These are phyloP conservation scores for Nemania sp. DNA, from an alignment of 2,329 filamentous ascomycete species.

Conservation along the genomic window DNA sequence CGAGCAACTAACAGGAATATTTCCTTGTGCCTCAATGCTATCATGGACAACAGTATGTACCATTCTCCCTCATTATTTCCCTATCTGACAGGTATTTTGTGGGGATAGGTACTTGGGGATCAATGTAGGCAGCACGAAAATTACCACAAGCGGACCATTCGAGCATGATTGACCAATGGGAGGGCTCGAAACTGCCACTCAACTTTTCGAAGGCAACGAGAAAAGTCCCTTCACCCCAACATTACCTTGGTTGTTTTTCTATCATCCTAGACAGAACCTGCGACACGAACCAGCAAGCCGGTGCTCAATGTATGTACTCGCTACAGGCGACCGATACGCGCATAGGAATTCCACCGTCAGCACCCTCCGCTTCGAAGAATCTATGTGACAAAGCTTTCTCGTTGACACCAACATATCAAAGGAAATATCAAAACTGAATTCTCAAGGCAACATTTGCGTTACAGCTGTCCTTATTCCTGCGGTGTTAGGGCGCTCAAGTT, in stretches of 20 bases:
- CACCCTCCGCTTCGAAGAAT: background rate
- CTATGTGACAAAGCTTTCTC: background rate
- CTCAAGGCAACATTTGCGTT: too few species aligned
- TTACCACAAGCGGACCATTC: conserved; percentile 29
- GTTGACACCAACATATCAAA: too few species aligned
- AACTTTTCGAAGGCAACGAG: conserved; percentile 6
- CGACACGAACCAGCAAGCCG: background rate
- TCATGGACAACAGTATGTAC: background rate
- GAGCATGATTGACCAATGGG: conserved; percentile 22
- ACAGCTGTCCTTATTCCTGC: too few species aligned
- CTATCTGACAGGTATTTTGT: conserved; percentile 16
- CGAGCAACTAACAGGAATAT: background rate
- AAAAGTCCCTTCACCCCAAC: conserved; percentile 23
- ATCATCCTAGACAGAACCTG: too few species aligned
- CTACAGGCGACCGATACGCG: too few species aligned
- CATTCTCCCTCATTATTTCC: too few species aligned
- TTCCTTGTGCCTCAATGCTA: too few species aligned
- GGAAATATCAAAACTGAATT: too few species aligned
- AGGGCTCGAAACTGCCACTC: conserved; percentile 4
- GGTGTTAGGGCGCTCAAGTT: too few species aligned
- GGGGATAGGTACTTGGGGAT: conserved; percentile 25
- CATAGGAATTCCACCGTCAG: conserved; percentile 1
- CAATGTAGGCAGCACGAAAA: conserved; percentile 20
- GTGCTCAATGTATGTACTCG: background rate
- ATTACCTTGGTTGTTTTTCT: conserved; percentile 13